phyloP scores from a whole-genome alignment of 1,284 basidiomycete species.

The Pseudozyma sp. region DNA sequence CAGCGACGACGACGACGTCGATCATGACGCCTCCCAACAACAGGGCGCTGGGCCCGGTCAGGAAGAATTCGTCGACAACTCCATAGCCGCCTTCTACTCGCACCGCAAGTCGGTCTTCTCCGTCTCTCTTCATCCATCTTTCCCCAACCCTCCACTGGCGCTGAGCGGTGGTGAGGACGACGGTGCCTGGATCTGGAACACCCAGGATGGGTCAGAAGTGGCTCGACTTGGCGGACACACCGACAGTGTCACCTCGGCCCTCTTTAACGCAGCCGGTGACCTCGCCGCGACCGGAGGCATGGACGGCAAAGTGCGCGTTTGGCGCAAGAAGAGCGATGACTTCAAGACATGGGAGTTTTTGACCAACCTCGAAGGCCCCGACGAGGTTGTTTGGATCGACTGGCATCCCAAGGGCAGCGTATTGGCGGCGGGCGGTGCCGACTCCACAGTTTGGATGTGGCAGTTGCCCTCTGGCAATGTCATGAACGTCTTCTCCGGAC shows the following conservation, averaged over 20 bases:
- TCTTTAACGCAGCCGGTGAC: slow-evolving; percentile 88
- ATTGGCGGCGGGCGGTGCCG: slow-evolving; percentile 89
- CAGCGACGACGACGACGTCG: slow-evolving; percentile 36
- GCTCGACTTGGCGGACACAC: slow-evolving; percentile 88
- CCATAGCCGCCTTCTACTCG: slow-evolving; percentile 66
- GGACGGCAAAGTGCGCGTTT: slow-evolving; percentile 93
- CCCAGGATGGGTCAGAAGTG: slow-evolving; percentile 82
- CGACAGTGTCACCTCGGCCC: slow-evolving; percentile 85
- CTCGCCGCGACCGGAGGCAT: slow-evolving; percentile 94
- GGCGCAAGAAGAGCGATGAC: slow-evolving; percentile 74
- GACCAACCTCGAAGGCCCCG: slow-evolving; percentile 89
- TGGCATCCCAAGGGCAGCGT: slow-evolving; percentile 97
- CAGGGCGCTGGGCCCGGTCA: slow-evolving; percentile 34
- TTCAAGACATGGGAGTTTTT: slow-evolving; percentile 90
- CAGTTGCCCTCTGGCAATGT: slow-evolving; percentile 91
- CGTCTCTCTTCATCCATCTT: slow-evolving; percentile 79
- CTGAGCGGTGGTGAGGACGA: slow-evolving; percentile 96
- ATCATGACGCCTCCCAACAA: slow-evolving; percentile 6
- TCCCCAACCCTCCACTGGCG: slow-evolving; percentile 83
- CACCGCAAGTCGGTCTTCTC: slow-evolving; percentile 78
- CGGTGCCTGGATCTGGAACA: slow-evolving; percentile 91
- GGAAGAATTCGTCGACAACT: slow-evolving; percentile 62
- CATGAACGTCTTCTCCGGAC: slow-evolving; percentile 95
- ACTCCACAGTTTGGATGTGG: slow-evolving; percentile 98
- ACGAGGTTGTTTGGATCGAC: slow-evolving; percentile 92